phyloP scores from a whole-genome alignment of 192 early-diverging fungal genomes.

The Coemansia sp. region DNA sequence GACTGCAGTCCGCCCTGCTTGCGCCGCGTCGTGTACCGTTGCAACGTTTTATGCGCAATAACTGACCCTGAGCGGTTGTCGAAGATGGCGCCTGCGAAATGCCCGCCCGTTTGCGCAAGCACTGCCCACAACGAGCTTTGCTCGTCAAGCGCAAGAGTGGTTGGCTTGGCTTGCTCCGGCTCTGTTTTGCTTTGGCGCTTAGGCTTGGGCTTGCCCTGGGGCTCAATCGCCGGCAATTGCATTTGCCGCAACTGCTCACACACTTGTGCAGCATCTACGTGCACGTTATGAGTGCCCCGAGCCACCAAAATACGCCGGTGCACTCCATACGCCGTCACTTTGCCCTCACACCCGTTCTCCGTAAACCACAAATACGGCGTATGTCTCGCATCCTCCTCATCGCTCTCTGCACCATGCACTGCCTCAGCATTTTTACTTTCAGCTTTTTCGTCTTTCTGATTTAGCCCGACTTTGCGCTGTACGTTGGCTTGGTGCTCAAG shows the following conservation, averaged over 20 bases:
- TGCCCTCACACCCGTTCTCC: neutral
- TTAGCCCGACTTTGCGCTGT: slow-evolving; percentile 26
- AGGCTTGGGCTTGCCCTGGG: slow-evolving; percentile 18
- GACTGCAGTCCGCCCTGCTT: slow-evolving; percentile 96
- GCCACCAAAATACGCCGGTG: slow-evolving; percentile 34
- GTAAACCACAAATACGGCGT: slow-evolving; percentile 38
- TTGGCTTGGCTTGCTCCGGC: neutral
- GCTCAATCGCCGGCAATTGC: slow-evolving; percentile 28
- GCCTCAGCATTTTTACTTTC: no score
- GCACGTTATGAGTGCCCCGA: slow-evolving; percentile 22
- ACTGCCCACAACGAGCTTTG: slow-evolving; percentile 65
- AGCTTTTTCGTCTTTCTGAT: slow-evolving; percentile 1
- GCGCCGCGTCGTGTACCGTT: slow-evolving; percentile 92
- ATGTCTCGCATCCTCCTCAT: neutral
- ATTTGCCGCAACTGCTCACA: slow-evolving; percentile 17
- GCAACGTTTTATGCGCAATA: slow-evolving; percentile 87
- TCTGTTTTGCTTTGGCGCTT: slow-evolving; percentile 3
- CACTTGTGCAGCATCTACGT: slow-evolving; percentile 19
- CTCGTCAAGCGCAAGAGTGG: neutral
- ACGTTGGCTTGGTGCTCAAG: slow-evolving; percentile 24
- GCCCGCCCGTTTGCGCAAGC: slow-evolving; percentile 79
- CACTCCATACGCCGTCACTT: slow-evolving; percentile 26
- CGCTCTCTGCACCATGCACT: neutral
- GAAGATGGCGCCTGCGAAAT: slow-evolving; percentile 88
- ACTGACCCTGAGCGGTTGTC: slow-evolving; percentile 65